Evolutionary conservation across 768 basidiomycete genomes (phyloP).

Genomic region (Leccinellum albellum): DNA sequence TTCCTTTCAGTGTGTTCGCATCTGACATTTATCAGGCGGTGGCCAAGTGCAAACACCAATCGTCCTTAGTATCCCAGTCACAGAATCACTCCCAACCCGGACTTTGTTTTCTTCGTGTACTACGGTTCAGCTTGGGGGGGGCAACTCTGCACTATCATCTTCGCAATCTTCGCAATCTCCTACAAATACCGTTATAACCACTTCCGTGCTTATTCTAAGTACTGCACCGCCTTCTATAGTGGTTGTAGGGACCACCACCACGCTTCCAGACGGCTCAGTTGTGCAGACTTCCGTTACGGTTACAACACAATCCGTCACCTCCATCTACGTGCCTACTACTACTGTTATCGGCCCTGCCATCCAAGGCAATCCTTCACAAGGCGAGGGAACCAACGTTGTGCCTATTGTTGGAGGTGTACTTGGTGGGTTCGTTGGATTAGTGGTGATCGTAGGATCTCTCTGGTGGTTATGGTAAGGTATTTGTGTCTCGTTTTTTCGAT

Average conservation of each 20-base stretch:
- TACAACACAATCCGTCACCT: conserved; percentile 32
- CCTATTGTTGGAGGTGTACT: conserved; percentile 53
- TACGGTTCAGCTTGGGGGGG: neutral
- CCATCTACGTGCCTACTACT: conserved; percentile 25
- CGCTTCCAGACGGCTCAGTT: conserved; percentile 41
- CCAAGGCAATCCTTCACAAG: conserved; percentile 14
- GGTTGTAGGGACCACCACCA: conserved; percentile 33
- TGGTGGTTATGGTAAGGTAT: conserved; percentile 50
- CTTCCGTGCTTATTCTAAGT: conserved; percentile 26
- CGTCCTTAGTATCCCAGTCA: conserved; percentile 34
- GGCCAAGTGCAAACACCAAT: conserved; percentile 39
- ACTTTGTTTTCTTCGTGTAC: conserved; percentile 44
- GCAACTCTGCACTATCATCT: neutral
- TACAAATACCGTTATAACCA: conserved; percentile 12
- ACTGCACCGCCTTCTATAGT: conserved; percentile 33
- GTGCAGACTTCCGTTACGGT: conserved; percentile 36
- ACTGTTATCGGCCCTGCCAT: conserved; percentile 12
- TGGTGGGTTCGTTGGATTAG: conserved; percentile 51
- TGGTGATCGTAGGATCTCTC: conserved; percentile 40
- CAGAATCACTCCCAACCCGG: conserved; percentile 25
- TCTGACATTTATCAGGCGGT: conserved; percentile 19
- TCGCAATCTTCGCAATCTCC: conserved; percentile 10
- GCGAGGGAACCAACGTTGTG: conserved; percentile 32
- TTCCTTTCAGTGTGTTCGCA: neutral
- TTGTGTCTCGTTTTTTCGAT: conserved; percentile 3